Percentiles rank a stretch among this genome's conserved stretches.
These are phyloP conservation scores for Diplogelasinospora grovesii DNA, from an alignment of 495 filamentous ascomycete genomes.

Conservation along the genomic window DNA sequence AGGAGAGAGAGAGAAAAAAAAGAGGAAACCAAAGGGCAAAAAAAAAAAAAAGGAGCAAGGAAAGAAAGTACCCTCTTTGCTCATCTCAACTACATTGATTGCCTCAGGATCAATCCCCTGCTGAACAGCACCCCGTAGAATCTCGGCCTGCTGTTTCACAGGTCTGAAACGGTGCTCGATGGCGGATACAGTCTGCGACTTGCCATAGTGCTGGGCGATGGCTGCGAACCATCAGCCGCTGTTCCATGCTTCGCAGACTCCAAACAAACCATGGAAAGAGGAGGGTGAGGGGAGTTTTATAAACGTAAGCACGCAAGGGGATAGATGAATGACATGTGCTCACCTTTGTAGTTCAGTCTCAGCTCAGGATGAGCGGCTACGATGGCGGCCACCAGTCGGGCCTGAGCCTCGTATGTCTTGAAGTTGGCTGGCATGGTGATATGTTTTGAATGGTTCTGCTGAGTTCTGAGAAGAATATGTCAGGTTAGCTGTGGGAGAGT, in stretches of 20 bases:
- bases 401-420: slow-evolving; percentile 39
- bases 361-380: slow-evolving; percentile 37
- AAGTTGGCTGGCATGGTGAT: slow-evolving; percentile 38
- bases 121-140: slow-evolving; percentile 45
- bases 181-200: slow-evolving; percentile 25
- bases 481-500: not conserved
- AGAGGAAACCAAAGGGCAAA: not conserved
- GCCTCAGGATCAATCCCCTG: slow-evolving; percentile 25
- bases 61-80: slow-evolving; percentile 8
- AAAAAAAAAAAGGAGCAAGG: not conserved
- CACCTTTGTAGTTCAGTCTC: slow-evolving; percentile 45
- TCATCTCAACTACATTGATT: slow-evolving; percentile 1
- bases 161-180: slow-evolving; percentile 42
- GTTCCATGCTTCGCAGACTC: slow-evolving; percentile 5
- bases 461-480: not conserved
- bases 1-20: not conserved
- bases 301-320: not conserved
- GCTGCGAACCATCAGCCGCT: slow-evolving; percentile 18
- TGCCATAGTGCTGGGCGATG: slow-evolving; percentile 26
- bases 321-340: slow-evolving; percentile 13
- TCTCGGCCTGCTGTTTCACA: slow-evolving; percentile 27
- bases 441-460: not conserved
- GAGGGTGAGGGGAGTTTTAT: slow-evolving; percentile 9
- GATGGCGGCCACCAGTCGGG: slow-evolving; percentile 46
- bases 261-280: not conserved